Percentiles rank a stretch among this genome's conserved stretches.
Conservation (phyloP, 805 yeast genomes). For the Starmerella stellata region DNA sequence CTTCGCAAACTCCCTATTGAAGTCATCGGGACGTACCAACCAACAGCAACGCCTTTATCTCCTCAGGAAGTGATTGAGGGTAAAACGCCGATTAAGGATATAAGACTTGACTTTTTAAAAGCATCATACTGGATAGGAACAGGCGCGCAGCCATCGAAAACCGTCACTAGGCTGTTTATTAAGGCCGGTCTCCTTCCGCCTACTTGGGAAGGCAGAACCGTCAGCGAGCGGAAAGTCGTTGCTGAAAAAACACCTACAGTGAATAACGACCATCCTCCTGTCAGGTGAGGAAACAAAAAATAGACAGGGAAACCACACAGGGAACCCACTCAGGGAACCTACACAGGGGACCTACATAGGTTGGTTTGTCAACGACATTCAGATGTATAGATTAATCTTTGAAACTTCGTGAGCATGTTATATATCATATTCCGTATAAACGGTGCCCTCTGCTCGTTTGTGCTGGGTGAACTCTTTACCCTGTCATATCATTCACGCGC, state of each 20-base stretch:
- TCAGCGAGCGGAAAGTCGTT: slow-evolving; percentile 6
- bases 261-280: slow-evolving; percentile 15
- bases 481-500: no score
- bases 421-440: no score
- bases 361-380: no score
- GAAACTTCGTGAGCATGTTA: no score
- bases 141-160: slow-evolving; percentile 84
- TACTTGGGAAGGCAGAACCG: slow-evolving; percentile 22
- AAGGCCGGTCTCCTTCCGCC: slow-evolving; percentile 45
- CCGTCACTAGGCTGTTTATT: slow-evolving; percentile 57
- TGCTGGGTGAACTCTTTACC: no score
- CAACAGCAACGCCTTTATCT: slow-evolving; percentile 52
- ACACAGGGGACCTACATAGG: no score
- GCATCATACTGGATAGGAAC: slow-evolving; percentile 94
- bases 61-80: slow-evolving; percentile 42
- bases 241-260: slow-evolving; percentile 9
- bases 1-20: slow-evolving; percentile 80
- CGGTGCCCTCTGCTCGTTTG: no score
- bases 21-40: slow-evolving; percentile 86
- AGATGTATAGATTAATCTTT: no score
- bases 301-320: no score
- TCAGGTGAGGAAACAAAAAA: no score
- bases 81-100: slow-evolving; percentile 49
- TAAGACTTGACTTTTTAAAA: slow-evolving; percentile 68
- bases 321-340: no score